Evolutionary conservation across 805 yeast genomes (phyloP).

Genomic region (Teunomyces atbi): DNA sequence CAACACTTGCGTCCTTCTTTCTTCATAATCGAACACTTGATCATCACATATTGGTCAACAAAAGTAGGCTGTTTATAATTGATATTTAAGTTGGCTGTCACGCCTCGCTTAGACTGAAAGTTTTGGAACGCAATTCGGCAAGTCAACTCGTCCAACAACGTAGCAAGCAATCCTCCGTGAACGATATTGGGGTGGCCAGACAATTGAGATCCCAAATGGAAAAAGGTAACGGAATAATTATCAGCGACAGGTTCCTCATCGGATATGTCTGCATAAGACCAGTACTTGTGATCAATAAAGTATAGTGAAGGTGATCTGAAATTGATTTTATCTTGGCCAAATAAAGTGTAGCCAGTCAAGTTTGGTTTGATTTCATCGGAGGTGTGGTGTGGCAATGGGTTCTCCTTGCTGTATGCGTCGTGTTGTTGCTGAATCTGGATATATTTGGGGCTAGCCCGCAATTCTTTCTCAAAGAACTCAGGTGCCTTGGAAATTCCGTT

Average conservation of each 20-base stretch:
- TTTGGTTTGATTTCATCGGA: slow-evolving; percentile 33
- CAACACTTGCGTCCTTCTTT: slow-evolving; percentile 40
- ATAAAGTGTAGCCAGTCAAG: slow-evolving; percentile 35
- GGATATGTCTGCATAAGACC: slow-evolving; percentile 23
- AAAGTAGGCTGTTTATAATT: slow-evolving; percentile 38
- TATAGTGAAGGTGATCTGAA: slow-evolving; percentile 33
- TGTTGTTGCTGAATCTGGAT: slow-evolving; percentile 11
- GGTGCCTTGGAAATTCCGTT: background rate
- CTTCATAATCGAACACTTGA: slow-evolving; percentile 30
- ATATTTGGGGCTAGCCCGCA: slow-evolving; percentile 13
- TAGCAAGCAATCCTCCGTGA: slow-evolving; percentile 46
- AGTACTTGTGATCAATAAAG: slow-evolving; percentile 32
- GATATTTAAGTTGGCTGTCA: slow-evolving; percentile 44
- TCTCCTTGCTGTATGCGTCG: slow-evolving; percentile 9
- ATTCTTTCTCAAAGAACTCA: background rate
- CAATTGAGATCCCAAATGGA: slow-evolving; percentile 36
- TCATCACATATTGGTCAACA: slow-evolving; percentile 29
- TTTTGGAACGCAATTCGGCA: slow-evolving; percentile 44
- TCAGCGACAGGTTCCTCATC: slow-evolving; percentile 14
- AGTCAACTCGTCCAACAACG: slow-evolving; percentile 42
- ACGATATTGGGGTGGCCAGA: slow-evolving; percentile 41
- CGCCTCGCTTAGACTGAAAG: slow-evolving; percentile 38
- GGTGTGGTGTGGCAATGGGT: slow-evolving; percentile 11
- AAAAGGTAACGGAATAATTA: slow-evolving; percentile 37
- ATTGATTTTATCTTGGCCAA: slow-evolving; percentile 33